Base-by-base conservation (phyloP, 2,329 filamentous ascomycete genomes). In the Monosporascus sp. region DNA sequence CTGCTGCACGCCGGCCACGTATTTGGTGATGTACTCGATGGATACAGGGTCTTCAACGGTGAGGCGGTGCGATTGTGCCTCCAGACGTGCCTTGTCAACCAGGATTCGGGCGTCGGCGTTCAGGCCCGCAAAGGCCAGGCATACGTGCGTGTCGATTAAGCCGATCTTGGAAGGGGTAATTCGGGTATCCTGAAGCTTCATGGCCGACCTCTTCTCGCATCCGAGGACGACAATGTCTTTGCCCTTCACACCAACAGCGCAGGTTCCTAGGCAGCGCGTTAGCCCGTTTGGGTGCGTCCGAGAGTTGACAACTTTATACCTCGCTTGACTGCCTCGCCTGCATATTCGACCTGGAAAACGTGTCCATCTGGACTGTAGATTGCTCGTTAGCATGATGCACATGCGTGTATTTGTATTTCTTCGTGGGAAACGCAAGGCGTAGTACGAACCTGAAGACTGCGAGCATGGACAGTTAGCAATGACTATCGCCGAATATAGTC, bases 271-370 rank as follows among this genome's bases (percentile, higher is more conserved):
- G 52, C 57, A 54, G 60, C 53, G 15, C 47, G 36, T 37, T 37
- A 49, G 27, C 17, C 48, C 17, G 20, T 15, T 22, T 37, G 11
- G 37, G 52, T 43, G 37, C 43, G 54, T 54, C 61, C 57, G 57
- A 48, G 53, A 44, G 36, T 44, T 51, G 5, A 47, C 45, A 47
- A 52, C 35, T 47, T 65, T 70, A 55, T 77, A 94, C 93, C 94
- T 90, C 94, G 80, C 82, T 99, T 99, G 63, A 99, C 94, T 63
- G 94, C 94, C 78, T 99, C 94, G 63, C 96, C 88, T 53, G 94
- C 94, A 83, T 99, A 99, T 82, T 99, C 94, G 68, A 99, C 94
- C 77, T 99, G 94, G 78, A 99, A 99, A 67, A 99, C 94, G 79
- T 99, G 94, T 75, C 94, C 94, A 77, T 99, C 94, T 68, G 94